Evolutionary conservation across 768 basidiomycete species (phyloP), one percentile per base, ranked within the genome.

Genomic region (Phlegmacium glaucopus): DNA sequence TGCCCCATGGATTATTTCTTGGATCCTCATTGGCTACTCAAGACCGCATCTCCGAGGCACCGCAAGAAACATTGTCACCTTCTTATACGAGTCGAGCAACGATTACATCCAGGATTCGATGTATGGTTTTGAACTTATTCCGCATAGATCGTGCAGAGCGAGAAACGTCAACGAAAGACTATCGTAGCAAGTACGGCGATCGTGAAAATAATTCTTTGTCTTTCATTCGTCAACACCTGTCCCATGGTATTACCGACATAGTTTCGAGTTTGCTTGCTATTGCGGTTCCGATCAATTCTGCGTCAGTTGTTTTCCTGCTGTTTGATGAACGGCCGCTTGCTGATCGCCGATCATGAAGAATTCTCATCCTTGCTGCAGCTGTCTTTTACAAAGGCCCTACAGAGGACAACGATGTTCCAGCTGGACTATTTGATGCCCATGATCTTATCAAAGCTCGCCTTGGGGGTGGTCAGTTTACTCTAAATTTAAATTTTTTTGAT

Each of bases 221-320:
- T 27, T 81, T 85, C 48, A 59, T 83, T 39, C 66, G 55, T 16
- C 67, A 76, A 15, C 83, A 85, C 56, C 65, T 85, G n/a, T 60
- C 63, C 25, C 80, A 83, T 51, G 73, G 75, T 1, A 69, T 79
- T 55, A 66, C 74, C 45, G 84, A 90, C 55, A 71, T 88, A 9
- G 68, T 78, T 9, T 51, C 70, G 30, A 80, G 79, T 51, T 66
- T 92, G 32, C 61, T 90, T 35, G 78, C 78, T 2, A 70, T 91
- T 45, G 90, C 90, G 0, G 74, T 91, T 12, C 73, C 84, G 12
- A 87, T 91, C 65, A 92, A 92, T 58, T 76, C 87, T 11, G 66
- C 83, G 83, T 82, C 47, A 56, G 67, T 52, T 28, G 6, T 18
- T 36, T 43, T 38, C 38, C 29, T 40, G 9, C 12, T n/a, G n/a